Evolutionary conservation across 495 filamentous ascomycete genomes (phyloP), one percentile per base, ranked within the genome.

Genomic region (Chaetomium tenue): DNA sequence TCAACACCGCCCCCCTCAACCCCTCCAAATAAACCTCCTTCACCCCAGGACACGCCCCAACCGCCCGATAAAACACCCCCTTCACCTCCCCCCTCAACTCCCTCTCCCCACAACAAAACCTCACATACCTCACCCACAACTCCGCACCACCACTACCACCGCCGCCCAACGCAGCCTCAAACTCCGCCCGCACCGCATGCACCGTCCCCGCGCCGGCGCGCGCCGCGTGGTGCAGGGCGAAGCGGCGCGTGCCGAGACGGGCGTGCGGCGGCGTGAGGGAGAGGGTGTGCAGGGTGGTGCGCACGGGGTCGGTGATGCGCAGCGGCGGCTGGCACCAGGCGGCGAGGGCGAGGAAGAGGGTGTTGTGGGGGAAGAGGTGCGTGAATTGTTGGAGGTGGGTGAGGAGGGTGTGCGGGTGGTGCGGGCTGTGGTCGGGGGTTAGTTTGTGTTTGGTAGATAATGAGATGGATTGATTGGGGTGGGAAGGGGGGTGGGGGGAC

Each of bases 31-130:
- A 82, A 12, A 89, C 73, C 62, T 86, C 84, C 74, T 92, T 94
- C 1, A 84, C 86, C 90, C 90, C 90, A 1, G 90, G 89, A 74
- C 90, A 92, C 3, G 83, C 80, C 47, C 80, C 78, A 44, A 92
- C 71, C 20, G 88, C 91, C 75, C 90, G 82, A 75, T 87, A 90
- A 57, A 90, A 82, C 15, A 88, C 84, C 6, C 72, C 71, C 63
- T 72, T 76, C 3, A 76, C 66, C 20, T 7, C 16, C 26, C 37
- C 52, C 39, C n/a, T 15, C 42, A 57, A 16, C 54, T 40, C 20
- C 37, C 16, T 20, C 5, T 2, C 0, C 48, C 0, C 26, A n/a
- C 51, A 54, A 8, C 76, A 77, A 62, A 87, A 90, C 5, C 86
- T 68, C 42, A 92, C 73, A 68, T 90, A 93, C 23, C 83, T 73